Base-by-base conservation (phyloP, 2,329 filamentous ascomycete species). In the Neophaeococcomyces mojaviensis region DNA sequence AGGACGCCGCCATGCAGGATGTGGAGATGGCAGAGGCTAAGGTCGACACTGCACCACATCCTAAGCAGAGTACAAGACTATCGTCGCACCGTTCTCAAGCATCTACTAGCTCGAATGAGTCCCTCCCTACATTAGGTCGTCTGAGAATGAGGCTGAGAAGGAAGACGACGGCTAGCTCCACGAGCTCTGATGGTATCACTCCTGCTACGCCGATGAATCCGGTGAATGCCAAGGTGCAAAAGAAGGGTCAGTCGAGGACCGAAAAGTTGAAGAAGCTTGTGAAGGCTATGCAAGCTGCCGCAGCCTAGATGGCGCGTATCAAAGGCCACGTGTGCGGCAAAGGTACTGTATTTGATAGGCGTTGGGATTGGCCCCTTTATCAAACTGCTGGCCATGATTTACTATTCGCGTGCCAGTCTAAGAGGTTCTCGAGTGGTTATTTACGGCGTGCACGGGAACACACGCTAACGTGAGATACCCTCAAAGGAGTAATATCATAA, bases 221-320 rank as follows among this genome's bases (percentile, higher is more conserved):
- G n/a, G 15, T 8, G 4, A 31, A 33, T 6, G 15, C 31, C 15
- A 12, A 10, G 24, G 10, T 28, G 10, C 24, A 10, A 10, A 28
- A 41, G 24, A 41, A 41, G 28, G 32, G 20, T n/a, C 39, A 32
- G 15, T 41, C 39, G 8, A 41, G n/a, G 30, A 31, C 13, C 10
- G 18, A 28, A 24, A 41, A 22, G 39, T 31, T 18, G 10, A 41
- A 33, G 26, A 41, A 33, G 18, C 22, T 41, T 22, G 30, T 41
- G 24, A 41, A 41, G 18, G 30, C 26, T 22, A 18, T 41, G 16
- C 39, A 41, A 19, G 39, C 39, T 15, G 15, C 16, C 8, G 39
- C 39, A 18, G 39, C 39, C 8, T 41, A 19, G n/a, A 13, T 19
- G 16, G 32, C 9, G 37, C 20, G 4, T 8, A 13, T 7, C 4